phyloP scores from a whole-genome alignment of 2,329 filamentous ascomycete genomes.

The Beauveria scarabaeidicola region DNA sequence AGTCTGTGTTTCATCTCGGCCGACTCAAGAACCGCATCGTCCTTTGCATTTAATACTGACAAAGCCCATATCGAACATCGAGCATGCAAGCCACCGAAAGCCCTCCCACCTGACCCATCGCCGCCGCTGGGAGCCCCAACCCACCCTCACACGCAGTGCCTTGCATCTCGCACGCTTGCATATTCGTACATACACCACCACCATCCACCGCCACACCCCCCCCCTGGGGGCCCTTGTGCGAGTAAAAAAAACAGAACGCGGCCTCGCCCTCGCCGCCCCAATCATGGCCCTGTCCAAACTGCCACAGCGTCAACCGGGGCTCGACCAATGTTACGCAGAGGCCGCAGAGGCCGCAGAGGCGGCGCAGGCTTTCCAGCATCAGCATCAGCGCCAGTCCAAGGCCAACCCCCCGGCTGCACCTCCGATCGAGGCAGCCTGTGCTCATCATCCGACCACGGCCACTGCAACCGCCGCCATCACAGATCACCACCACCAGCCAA shows the following conservation, averaged over 20 bases:
- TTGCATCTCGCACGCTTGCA: conserved; percentile 8
- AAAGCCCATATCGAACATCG: not conserved
- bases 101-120: not conserved
- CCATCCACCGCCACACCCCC: not conserved
- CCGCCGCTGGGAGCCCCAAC: not conserved
- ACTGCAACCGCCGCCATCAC: not conserved
- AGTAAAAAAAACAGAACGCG: not conserved
- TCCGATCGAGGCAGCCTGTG: conserved; percentile 8
- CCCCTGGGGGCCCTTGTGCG: not conserved
- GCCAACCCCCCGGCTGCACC: conserved; percentile 15
- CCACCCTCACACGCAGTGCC: conserved; percentile 3
- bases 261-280: conserved; percentile 3
- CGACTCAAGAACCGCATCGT: not conserved
- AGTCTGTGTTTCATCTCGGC: not conserved
- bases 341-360: not conserved
- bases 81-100: not conserved
- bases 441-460: not conserved
- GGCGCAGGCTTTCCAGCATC: not conserved
- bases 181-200: not conserved
- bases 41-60: not conserved
- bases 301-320: conserved; percentile 6
- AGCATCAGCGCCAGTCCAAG: conserved; percentile 11
- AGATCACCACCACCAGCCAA: not conserved
- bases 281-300: conserved; percentile 7
- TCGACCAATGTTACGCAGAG: not conserved